Base-by-base conservation (phyloP, 169 alveolate genomes). In the Plasmodium berghei region DNA sequence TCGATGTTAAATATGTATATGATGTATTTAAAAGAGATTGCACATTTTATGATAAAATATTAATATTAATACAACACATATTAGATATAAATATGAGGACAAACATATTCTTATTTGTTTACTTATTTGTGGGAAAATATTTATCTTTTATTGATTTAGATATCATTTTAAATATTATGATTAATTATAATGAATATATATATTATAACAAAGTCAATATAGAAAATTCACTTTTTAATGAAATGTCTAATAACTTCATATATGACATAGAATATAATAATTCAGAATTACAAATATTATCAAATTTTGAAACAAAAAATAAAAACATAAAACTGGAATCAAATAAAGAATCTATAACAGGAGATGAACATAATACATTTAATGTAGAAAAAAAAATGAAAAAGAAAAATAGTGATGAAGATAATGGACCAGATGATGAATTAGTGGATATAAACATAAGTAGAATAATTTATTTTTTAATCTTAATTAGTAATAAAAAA, bases 51-150 rank as follows among this genome's bases (percentile, higher is more conserved):
- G 90, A 80, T 28, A 80, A 80, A 54, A 55, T 80, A 12, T 67
- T 74, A 45, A 74, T 87, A 9, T 8, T 70, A 9, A 63, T 58
- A 18, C 87, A 73, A 64, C 87, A 87, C 52, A 69, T 74, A 22
- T 70, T 73, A 59, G 87, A 87, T 28, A 87, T 87, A 4, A 87
- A 87, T 62, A 70, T 87, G 56, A 28, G 88, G 18, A 87, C 88
- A 26, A 26, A 87, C 28, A 56, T 74, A 42, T 73, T 87, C 48
- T 62, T 87, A 45, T 73, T 73, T 87, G 83, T 73, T 10, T 73
- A 87, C 18, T 46, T 87, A 22, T 70, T 73, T 87, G 72, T 64
- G 9, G 88, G 92, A 1, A 73, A 70, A 20, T 87, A 52, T 40
- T 16, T 87, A 2, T 87, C 92, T 2, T 73, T 34, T 16, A 24